phyloP scores from a whole-genome alignment of 2,329 filamentous ascomycete genomes.

The Pseudogymnoascus sp. region DNA sequence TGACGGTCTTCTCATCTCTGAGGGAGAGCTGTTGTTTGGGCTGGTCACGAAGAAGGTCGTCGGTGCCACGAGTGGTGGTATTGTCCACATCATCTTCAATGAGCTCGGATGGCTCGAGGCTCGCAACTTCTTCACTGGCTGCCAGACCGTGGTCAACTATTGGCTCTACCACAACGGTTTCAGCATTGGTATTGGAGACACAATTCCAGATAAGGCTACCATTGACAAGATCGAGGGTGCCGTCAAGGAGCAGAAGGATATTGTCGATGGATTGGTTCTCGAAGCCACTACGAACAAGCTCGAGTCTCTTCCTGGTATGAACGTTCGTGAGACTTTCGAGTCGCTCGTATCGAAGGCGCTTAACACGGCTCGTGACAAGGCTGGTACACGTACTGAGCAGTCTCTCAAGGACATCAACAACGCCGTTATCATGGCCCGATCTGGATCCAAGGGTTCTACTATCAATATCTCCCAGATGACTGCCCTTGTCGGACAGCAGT shows the following conservation, averaged over 20 bases:
- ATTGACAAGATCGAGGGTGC: constrained; percentile 77
- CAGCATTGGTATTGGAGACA: constrained; percentile 97
- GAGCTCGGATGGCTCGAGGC: constrained; percentile 79
- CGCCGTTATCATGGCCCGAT: constrained; percentile 89
- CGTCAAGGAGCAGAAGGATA: constrained; percentile 71
- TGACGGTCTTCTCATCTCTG: constrained; percentile 72
- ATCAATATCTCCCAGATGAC: constrained; percentile 99
- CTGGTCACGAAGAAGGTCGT: constrained; percentile 90
- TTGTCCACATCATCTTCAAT: constrained; percentile 94
- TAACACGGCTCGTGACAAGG: constrained; percentile 92
- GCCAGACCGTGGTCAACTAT: constrained; percentile 90
- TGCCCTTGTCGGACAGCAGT: constrained; percentile 93
- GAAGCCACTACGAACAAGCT: constrained; percentile 78
- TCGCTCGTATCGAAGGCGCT: constrained; percentile 90
- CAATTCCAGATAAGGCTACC: constrained; percentile 79
- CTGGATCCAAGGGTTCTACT: constrained; percentile 95
- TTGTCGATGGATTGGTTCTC: constrained; percentile 67
- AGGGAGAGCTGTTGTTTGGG: constrained; percentile 83
- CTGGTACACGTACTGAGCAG: constrained; percentile 84
- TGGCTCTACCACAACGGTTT: constrained; percentile 95
- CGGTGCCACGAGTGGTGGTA: constrained; percentile 80
- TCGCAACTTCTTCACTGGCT: constrained; percentile 92
- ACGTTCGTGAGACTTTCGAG: constrained; percentile 95
- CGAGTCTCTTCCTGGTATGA: constrained; percentile 96
- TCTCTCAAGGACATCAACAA: constrained; percentile 95